Evolutionary conservation across 2,329 filamentous ascomycete species (phyloP).

Genomic region (Metarhizium anisopliae): DNA sequence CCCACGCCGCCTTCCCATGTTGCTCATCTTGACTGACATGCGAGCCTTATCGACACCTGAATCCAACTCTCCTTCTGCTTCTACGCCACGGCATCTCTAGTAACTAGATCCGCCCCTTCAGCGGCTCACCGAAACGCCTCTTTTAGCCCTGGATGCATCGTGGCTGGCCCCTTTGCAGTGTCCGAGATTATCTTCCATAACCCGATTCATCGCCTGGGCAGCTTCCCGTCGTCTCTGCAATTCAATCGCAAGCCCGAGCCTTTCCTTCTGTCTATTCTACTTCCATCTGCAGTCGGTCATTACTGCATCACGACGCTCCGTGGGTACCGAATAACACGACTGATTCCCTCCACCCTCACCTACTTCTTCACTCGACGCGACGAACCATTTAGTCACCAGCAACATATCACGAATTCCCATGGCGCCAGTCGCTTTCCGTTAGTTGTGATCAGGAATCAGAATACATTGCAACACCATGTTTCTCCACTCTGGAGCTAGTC

Average conservation of each 20-base stretch:
- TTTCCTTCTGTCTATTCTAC: neutral
- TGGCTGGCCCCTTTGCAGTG: constrained; percentile 1
- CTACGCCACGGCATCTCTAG: neutral
- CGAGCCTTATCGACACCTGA: neutral
- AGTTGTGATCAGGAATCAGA: neutral
- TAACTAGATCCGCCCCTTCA: neutral
- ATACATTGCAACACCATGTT: constrained; percentile 34
- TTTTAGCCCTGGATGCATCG: neutral
- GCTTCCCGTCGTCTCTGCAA: neutral
- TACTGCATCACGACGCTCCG: neutral
- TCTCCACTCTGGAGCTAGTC: constrained; percentile 48
- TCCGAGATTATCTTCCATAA: neutral
- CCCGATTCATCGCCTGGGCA: neutral
- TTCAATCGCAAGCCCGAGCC: neutral
- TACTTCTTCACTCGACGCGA: neutral
- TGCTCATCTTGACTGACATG: neutral
- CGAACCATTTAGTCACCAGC: neutral
- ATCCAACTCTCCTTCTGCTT: neutral
- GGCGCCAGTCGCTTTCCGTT: neutral
- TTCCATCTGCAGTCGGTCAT: neutral
- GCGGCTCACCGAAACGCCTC: neutral
- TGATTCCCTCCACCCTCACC: neutral
- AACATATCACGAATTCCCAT: neutral
- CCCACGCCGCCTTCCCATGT: neutral
- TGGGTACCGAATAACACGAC: neutral